A percentile compares a stretch with the other conserved stretches of the same genome.
phyloP scores from a whole-genome alignment of 805 yeast species.

The Pichia phayaonensis region DNA sequence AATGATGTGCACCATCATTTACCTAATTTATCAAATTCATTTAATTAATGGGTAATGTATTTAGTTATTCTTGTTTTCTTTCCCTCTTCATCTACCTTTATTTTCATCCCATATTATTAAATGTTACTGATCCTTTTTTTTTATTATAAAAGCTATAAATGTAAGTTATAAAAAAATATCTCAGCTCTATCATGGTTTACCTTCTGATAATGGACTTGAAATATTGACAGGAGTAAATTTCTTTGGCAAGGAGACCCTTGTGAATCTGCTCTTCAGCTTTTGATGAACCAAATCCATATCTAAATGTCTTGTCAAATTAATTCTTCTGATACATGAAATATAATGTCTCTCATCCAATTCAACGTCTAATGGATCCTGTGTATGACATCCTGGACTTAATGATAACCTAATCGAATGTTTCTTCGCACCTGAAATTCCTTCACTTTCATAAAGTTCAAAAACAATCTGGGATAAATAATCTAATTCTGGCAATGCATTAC shows the following conservation, averaged over 20 bases:
- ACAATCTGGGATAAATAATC: slow-evolving; percentile 92
- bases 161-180: not conserved
- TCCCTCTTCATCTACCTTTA: too few relatives aligned
- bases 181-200: slow-evolving; percentile 8
- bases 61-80: too few relatives aligned
- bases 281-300: slow-evolving; percentile 86
- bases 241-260: slow-evolving; percentile 85
- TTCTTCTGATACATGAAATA: slow-evolving; percentile 90
- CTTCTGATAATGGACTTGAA: slow-evolving; percentile 40
- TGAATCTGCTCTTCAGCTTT: slow-evolving; percentile 71
- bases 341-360: slow-evolving; percentile 94
- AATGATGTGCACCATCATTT: too few relatives aligned
- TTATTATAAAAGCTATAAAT: not conserved
- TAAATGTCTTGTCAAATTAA: slow-evolving; percentile 83
- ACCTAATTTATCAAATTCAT: too few relatives aligned
- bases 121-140: not conserved
- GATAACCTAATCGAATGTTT: slow-evolving; percentile 85
- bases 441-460: slow-evolving; percentile 87
- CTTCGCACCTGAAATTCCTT: slow-evolving; percentile 53
- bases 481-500: slow-evolving; percentile 93
- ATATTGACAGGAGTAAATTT: slow-evolving; percentile 85
- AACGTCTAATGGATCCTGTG: slow-evolving; percentile 95
- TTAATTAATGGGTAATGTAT: too few relatives aligned
- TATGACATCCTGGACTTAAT: slow-evolving; percentile 97
- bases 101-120: too few relatives aligned